phyloP scores from a whole-genome alignment of 108 stramenopile species.

The Nitzschia palea region DNA sequence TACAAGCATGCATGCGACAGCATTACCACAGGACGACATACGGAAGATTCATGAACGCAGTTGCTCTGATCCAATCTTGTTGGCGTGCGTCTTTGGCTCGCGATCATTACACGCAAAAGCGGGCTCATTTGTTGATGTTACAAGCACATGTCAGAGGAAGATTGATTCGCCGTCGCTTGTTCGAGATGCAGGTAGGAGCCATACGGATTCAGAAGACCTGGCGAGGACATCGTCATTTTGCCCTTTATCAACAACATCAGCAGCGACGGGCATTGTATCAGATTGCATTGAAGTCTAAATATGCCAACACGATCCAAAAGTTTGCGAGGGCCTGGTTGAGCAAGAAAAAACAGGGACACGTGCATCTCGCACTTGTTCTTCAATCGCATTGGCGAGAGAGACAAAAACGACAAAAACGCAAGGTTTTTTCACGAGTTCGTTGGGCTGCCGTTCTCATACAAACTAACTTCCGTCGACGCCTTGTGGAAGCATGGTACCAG shows the following conservation, averaged over 20 bases:
- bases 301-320: background rate
- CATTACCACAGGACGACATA: background rate
- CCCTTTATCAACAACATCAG: background rate
- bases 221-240: background rate
- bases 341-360: background rate
- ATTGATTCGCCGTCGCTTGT: background rate
- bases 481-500: background rate
- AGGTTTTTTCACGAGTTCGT: no score
- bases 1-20: background rate
- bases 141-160: slow-evolving; percentile 6
- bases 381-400: slow-evolving; percentile 2
- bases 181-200: background rate
- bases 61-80: background rate
- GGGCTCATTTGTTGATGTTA: slow-evolving; percentile 15
- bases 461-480: background rate
- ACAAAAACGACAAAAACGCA: background rate
- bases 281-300: no score
- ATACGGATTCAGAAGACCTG: slow-evolving; percentile 1
- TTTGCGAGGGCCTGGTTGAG: background rate
- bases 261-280: background rate
- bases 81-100: slow-evolving; percentile 13
- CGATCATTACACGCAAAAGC: background rate
- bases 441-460: slow-evolving; percentile 1
- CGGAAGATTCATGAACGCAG: background rate
- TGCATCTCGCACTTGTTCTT: background rate